Evolutionary conservation across 2,329 filamentous ascomycete species (phyloP).

Genomic region (Botrytis paeoniae): DNA sequence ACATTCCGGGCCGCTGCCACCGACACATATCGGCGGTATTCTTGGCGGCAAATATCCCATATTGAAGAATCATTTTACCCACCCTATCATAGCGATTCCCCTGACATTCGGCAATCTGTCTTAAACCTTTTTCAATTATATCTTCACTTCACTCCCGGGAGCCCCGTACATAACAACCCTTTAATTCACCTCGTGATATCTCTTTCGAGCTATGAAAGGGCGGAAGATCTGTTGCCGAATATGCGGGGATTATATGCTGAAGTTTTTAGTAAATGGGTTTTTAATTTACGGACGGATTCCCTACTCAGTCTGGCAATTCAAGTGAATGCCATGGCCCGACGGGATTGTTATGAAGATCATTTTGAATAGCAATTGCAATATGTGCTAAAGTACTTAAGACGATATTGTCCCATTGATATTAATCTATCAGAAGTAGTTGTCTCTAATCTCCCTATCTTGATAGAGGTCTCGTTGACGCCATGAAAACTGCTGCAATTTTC

Average conservation of each 20-base stretch:
- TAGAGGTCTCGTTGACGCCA: constrained; percentile 1
- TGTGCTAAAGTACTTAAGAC: constrained; percentile 7
- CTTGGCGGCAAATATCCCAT: neutral
- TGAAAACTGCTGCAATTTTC: constrained; percentile 6
- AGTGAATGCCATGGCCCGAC: neutral
- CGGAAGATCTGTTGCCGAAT: constrained; percentile 12
- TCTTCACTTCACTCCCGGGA: neutral
- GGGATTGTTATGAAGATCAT: neutral
- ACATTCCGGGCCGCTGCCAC: constrained; percentile 15
- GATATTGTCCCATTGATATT: neutral
- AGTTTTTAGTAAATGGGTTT: neutral
- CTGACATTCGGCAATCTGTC: constrained; percentile 13
- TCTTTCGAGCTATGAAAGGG: neutral
- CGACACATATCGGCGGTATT: constrained; percentile 15
- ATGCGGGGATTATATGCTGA: neutral
- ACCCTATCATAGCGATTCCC: constrained; percentile 6
- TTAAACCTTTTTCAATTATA: neutral
- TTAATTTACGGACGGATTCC: neutral
- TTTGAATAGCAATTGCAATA: neutral
- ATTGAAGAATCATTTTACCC: constrained; percentile 8
- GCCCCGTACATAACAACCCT: neutral
- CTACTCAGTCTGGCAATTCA: neutral
- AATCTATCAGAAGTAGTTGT: neutral
- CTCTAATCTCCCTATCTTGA: neutral
- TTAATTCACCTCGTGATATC: neutral